These are phyloP conservation scores for Teunomyces tritomae DNA, from an alignment of 805 yeast genomes.

Conservation along the genomic window DNA sequence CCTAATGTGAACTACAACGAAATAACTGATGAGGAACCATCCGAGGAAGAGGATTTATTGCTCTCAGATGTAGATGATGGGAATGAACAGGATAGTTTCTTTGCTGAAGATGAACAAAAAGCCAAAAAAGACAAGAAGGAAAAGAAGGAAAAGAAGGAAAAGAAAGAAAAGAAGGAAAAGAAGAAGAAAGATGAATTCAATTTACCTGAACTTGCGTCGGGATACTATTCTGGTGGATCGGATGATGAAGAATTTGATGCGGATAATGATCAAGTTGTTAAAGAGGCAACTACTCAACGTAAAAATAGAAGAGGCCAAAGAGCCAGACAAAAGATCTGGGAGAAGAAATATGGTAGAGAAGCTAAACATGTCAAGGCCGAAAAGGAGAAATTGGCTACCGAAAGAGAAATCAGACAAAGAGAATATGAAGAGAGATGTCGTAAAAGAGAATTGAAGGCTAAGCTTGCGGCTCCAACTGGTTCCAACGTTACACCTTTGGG, in stretches of 20 bases:
- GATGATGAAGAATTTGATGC: conserved; percentile 53
- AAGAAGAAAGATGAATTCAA: conserved; percentile 28
- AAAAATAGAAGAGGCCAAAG: conserved; percentile 96
- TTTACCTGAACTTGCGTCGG: conserved; percentile 72
- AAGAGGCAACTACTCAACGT: conserved; percentile 53
- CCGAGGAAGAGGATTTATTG: conserved; percentile 30
- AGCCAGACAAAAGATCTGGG: conserved; percentile 97
- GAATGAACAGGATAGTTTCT: conserved; percentile 34
- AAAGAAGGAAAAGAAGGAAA: conserved; percentile 14
- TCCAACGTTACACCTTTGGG: conserved; percentile 40
- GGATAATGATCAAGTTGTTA: conserved; percentile 49
- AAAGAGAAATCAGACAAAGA: conserved; percentile 55
- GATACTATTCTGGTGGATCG: conserved; percentile 83
- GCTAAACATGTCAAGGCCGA: conserved; percentile 84
- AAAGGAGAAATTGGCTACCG: conserved; percentile 49
- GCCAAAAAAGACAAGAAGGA: conserved; percentile 15
- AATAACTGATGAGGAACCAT: conserved; percentile 65
- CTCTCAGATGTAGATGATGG: conserved; percentile 7
- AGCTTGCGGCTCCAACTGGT: conserved; percentile 37
- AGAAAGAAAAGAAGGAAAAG: conserved; percentile 19
- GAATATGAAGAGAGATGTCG: conserved; percentile 74
- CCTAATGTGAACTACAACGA: conserved; percentile 50
- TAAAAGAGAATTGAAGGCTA: conserved; percentile 58
- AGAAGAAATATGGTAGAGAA: conserved; percentile 72
- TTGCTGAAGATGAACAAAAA: conserved; percentile 17